These are phyloP conservation scores for Myxozyma neglecta DNA, from an alignment of 805 yeast genomes.

Conservation along the genomic window DNA sequence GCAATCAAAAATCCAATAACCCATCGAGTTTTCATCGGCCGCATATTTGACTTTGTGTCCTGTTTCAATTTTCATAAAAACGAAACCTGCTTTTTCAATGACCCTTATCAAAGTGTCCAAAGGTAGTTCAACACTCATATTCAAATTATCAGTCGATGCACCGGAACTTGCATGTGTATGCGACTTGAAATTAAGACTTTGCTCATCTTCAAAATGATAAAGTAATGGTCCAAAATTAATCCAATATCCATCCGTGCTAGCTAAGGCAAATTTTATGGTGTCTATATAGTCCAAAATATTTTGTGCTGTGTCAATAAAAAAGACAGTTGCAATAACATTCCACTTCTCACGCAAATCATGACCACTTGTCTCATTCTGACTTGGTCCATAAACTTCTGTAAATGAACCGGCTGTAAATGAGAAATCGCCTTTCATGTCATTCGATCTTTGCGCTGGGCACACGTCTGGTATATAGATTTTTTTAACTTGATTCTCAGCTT, in stretches of 20 bases:
- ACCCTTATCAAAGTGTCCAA: constrained; percentile 62
- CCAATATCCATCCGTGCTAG: constrained; percentile 57
- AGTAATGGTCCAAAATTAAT: constrained; percentile 89
- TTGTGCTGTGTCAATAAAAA: constrained; percentile 90
- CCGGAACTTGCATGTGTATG: background rate
- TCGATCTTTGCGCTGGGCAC: constrained; percentile 27
- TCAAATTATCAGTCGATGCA: constrained; percentile 35
- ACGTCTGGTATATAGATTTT: constrained; percentile 44
- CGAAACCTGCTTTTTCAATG: constrained; percentile 65
- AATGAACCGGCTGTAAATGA: constrained; percentile 58
- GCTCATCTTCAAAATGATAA: constrained; percentile 61
- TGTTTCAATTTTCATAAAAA: constrained; percentile 26
- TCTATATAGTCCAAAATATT: constrained; percentile 75
- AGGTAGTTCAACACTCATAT: constrained; percentile 67
- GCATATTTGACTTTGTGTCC: constrained; percentile 52
- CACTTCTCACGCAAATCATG: constrained; percentile 35
- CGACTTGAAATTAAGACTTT: background rate
- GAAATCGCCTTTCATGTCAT: constrained; percentile 6
- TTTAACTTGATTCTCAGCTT: constrained; percentile 53
- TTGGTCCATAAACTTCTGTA: constrained; percentile 47
- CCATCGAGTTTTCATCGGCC: constrained; percentile 50
- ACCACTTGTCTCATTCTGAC: background rate
- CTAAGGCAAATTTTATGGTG: constrained; percentile 51
- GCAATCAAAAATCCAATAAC: constrained; percentile 55
- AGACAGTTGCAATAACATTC: constrained; percentile 52